A percentile compares a stretch with the other conserved stretches of the same genome.
Evolutionary conservation across 108 stramenopile genomes (phyloP).

Genomic region (Nitzschia sp.): DNA sequence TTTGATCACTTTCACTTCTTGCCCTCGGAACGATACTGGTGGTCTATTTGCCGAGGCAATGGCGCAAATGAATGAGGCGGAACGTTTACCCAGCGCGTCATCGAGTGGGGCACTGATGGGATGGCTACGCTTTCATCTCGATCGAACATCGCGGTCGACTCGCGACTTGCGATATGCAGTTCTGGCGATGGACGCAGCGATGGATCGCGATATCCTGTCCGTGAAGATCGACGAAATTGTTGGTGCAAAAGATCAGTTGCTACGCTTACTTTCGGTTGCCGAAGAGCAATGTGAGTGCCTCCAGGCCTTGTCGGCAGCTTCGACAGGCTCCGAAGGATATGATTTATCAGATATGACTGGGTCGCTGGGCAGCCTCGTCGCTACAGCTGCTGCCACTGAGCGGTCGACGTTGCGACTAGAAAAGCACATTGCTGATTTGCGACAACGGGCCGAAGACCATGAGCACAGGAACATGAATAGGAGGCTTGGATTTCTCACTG

Average conservation of each 20-base stretch:
- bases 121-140: slow-evolving; percentile 53
- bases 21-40: slow-evolving; percentile 24
- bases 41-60: slow-evolving; percentile 32
- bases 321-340: not conserved
- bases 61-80: slow-evolving; percentile 36
- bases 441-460: slow-evolving; percentile 37
- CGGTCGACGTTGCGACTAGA: slow-evolving; percentile 43
- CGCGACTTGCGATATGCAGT: slow-evolving; percentile 37
- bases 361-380: slow-evolving; percentile 33
- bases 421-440: slow-evolving; percentile 49
- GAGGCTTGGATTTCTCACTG: slow-evolving; percentile 43
- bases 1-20: slow-evolving; percentile 49
- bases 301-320: not conserved
- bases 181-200: slow-evolving; percentile 39
- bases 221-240: slow-evolving; percentile 44
- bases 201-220: slow-evolving; percentile 36
- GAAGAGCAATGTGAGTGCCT: slow-evolving; percentile 49
- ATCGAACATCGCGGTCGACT: slow-evolving; percentile 43
- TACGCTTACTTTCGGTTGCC: slow-evolving; percentile 44
- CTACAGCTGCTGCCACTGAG: slow-evolving; percentile 49
- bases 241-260: slow-evolving; percentile 43
- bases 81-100: slow-evolving; percentile 36
- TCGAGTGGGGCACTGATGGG: slow-evolving; percentile 42
- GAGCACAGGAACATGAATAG: slow-evolving; percentile 43
- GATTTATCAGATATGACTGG: slow-evolving; percentile 18